Conservation (phyloP, 2,329 filamentous ascomycete genomes). For the Chaetomiaceae sp. region DNA sequence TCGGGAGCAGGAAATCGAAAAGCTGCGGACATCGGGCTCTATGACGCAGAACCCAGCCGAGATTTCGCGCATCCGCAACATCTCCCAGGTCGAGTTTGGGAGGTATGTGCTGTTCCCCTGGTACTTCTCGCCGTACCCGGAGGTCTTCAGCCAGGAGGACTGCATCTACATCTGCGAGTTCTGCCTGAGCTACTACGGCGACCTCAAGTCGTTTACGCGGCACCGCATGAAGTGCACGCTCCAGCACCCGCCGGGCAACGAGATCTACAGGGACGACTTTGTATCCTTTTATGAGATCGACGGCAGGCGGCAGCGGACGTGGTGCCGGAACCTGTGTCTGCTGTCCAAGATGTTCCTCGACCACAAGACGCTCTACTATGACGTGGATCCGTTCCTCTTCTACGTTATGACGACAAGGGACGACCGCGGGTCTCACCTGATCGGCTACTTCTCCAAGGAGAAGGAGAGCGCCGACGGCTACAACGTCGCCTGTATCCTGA, state of each 20-base stretch:
- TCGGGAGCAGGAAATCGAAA: constrained; percentile 91
- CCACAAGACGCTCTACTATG: constrained; percentile 98
- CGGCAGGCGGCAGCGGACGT: constrained; percentile 86
- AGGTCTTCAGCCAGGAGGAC: constrained; percentile 81
- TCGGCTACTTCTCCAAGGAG: constrained; percentile 99
- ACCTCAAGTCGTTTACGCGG: constrained; percentile 73
- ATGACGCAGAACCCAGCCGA: constrained; percentile 99
- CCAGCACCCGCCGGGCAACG: constrained; percentile 91
- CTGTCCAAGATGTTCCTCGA: constrained; percentile 95
- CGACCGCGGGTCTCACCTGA: constrained; percentile 85
- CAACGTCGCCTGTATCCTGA: constrained; percentile 97
- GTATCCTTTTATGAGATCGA: constrained; percentile 98
- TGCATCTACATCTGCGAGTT: constrained; percentile 97
- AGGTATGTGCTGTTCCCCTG: constrained; percentile 88
- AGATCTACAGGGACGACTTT: constrained; percentile 92
- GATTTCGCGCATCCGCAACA: constrained; percentile 90
- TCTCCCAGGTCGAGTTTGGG: constrained; percentile 92
- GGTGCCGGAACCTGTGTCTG: constrained; percentile 93
- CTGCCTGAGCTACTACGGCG: constrained; percentile 85
- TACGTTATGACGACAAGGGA: constrained; percentile 94
- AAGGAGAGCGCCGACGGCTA: constrained; percentile 96
- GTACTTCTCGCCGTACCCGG: constrained; percentile 98
- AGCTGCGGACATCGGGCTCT: constrained; percentile 85
- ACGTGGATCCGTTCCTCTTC: constrained; percentile 98
- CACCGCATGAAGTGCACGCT: constrained; percentile 88